A percentile compares a stretch with the other conserved stretches of the same genome.
Evolutionary conservation across 768 basidiomycete species (phyloP).

Genomic region (Mycena maculata): DNA sequence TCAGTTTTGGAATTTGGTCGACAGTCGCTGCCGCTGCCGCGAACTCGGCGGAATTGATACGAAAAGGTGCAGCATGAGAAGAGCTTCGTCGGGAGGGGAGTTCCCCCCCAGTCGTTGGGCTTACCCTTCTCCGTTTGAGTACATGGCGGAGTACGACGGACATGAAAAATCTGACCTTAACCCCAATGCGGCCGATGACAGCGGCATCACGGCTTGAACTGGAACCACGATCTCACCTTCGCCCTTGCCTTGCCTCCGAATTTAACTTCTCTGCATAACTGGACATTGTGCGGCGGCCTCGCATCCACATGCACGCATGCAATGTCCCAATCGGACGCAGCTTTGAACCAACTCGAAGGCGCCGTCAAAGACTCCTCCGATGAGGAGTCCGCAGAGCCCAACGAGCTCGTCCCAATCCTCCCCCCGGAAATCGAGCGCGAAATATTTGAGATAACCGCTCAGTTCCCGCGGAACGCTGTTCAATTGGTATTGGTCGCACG

Average conservation of each 20-base stretch:
- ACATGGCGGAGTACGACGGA: slow-evolving; percentile 13
- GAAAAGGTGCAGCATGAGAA: slow-evolving; percentile 10
- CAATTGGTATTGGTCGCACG: slow-evolving; percentile 38
- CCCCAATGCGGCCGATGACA: no score
- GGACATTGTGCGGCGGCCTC: background rate
- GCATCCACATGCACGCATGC: slow-evolving; percentile 9
- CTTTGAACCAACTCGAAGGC: slow-evolving; percentile 11
- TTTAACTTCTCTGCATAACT: no score
- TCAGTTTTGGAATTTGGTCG: slow-evolving; percentile 52
- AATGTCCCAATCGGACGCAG: slow-evolving; percentile 2
- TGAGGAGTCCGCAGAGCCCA: no score
- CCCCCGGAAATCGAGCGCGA: slow-evolving; percentile 42
- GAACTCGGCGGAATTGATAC: slow-evolving; percentile 50
- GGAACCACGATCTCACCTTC: no score
- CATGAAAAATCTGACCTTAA: slow-evolving; percentile 4
- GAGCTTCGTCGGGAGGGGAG: background rate
- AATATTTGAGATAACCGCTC: slow-evolving; percentile 42
- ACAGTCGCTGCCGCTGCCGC: slow-evolving; percentile 52
- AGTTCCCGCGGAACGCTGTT: slow-evolving; percentile 31
- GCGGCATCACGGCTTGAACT: no score
- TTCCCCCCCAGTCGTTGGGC: background rate
- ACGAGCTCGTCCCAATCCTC: slow-evolving; percentile 6
- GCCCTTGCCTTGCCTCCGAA: no score
- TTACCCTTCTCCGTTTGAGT: background rate
- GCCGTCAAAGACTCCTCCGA: no score